A percentile compares a stretch with the other conserved stretches of the same genome.
phyloP scores from a whole-genome alignment of 371 early-diverging fungal genomes.

The Quaeritorhiza haematococci region DNA sequence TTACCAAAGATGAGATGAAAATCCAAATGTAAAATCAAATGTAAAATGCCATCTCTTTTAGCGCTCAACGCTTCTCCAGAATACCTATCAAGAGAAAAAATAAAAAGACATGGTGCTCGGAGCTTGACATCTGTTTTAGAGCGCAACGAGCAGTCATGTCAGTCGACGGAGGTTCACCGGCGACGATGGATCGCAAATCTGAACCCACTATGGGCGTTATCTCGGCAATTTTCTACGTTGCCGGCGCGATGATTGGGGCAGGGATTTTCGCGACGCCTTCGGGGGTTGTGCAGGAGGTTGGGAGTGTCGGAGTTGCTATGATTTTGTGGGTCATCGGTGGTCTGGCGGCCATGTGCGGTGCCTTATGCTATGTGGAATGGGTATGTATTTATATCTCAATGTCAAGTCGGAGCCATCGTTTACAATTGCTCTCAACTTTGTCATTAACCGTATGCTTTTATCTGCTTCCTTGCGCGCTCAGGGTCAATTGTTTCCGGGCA shows the following conservation, averaged over 20 bases:
- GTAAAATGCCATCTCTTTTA: too few relatives aligned
- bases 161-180: too few relatives aligned
- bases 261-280: slow-evolving; percentile 8
- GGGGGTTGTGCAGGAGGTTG: neutral
- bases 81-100: too few relatives aligned
- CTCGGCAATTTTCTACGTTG: too few relatives aligned
- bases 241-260: slow-evolving; percentile 13
- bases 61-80: too few relatives aligned
- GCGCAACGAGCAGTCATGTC: too few relatives aligned
- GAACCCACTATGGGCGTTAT: too few relatives aligned
- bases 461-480: neutral
- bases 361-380: slow-evolving; percentile 59
- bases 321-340: slow-evolving; percentile 8
- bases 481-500: neutral
- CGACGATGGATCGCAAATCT: too few relatives aligned
- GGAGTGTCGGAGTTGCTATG: slow-evolving; percentile 7
- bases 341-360: neutral
- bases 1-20: too few relatives aligned
- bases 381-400: slow-evolving; percentile 63
- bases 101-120: too few relatives aligned
- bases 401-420: slow-evolving; percentile 38
- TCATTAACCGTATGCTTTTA: neutral
- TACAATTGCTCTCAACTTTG: neutral
- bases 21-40: too few relatives aligned
- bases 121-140: too few relatives aligned